Base-by-base conservation (phyloP, 2,329 filamentous ascomycete species). In the Fusarium proliferatum region DNA sequence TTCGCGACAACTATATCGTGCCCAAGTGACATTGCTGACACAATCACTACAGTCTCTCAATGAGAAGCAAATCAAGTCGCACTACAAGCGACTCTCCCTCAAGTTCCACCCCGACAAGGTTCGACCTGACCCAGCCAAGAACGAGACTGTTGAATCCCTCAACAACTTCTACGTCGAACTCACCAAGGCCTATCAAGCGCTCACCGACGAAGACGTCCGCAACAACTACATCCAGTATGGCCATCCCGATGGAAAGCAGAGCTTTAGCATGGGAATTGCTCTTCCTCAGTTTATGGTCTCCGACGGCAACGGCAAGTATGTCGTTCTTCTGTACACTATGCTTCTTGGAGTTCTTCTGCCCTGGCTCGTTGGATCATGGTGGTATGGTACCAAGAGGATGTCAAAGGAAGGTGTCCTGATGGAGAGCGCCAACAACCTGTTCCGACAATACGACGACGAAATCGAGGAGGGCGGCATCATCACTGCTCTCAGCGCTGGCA, bases 221-320 rank as follows among this genome's bases (percentile, higher is more conserved):
- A 97, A 97, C 85, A 99, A 99, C 86, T 99, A 94, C 83, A 91
- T 97, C 60, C 93, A 97, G 82, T 99, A 93, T 79, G 96, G 96
- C 63, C 95, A 99, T 82, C 96, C 96, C 11, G 96, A 99, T 81
- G 96, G 96, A 80, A 98, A 98, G 88, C 96, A 99, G 85, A 96
- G 95, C 82, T 96, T 95, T 84, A 98, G 95, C 84, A 98, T 99
- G 80, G 96, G 96, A 73, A 99, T 99, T 75, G 96, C 96, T 51
- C 88, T 99, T 51, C 96, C 96, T 51, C 93, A 96, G 81, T 94
- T 96, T 83, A 95, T 99, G 78, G 89, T 99, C 62, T 93, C 94
- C 19, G 94, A 98, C 76, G 96, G 95, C 62, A 97, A 96, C 82
- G 96, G 95, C 75, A 98, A 98, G 86, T 98, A 97, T 80, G 93